phyloP scores from a whole-genome alignment of 1,139 yeast species.

The Yamadazyma trypodendri region DNA sequence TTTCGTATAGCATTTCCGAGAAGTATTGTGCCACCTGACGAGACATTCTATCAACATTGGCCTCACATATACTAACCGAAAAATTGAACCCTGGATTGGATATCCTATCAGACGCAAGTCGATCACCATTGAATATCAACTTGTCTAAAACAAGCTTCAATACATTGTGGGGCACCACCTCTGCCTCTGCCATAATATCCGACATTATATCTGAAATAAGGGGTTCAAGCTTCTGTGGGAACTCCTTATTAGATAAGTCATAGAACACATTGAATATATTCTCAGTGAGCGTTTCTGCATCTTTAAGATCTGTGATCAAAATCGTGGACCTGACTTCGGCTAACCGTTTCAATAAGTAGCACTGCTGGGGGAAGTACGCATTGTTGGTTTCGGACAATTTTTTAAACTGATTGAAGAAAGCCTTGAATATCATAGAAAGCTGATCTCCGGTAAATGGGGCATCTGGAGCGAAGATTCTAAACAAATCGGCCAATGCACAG shows the following conservation, averaged over 20 bases:
- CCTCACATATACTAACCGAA: constrained; percentile 66
- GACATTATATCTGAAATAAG: constrained; percentile 67
- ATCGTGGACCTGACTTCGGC: constrained; percentile 82
- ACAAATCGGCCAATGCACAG: constrained; percentile 73
- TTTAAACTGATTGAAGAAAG: constrained; percentile 63
- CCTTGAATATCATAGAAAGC: constrained; percentile 59
- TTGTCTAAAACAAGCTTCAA: constrained; percentile 61
- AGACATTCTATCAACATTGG: constrained; percentile 72
- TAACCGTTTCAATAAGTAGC: constrained; percentile 63
- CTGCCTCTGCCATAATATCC: constrained; percentile 77
- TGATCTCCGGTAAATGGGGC: constrained; percentile 78
- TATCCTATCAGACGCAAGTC: constrained; percentile 19
- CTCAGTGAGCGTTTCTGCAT: constrained; percentile 54
- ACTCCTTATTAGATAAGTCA: constrained; percentile 40
- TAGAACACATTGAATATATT: constrained; percentile 64
- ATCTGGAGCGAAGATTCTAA: constrained; percentile 83
- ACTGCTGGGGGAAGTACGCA: constrained; percentile 65
- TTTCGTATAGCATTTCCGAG: constrained; percentile 68
- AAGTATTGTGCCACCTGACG: constrained; percentile 78
- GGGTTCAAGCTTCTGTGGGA: constrained; percentile 51
- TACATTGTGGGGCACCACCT: constrained; percentile 61
- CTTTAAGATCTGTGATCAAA: constrained; percentile 72
- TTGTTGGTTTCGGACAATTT: constrained; percentile 57
- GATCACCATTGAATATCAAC: constrained; percentile 27
- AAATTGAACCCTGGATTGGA: constrained; percentile 63